Evolutionary conservation across 73 alveolate species (phyloP).

Genomic region (Paramecium octaurelia): DNA sequence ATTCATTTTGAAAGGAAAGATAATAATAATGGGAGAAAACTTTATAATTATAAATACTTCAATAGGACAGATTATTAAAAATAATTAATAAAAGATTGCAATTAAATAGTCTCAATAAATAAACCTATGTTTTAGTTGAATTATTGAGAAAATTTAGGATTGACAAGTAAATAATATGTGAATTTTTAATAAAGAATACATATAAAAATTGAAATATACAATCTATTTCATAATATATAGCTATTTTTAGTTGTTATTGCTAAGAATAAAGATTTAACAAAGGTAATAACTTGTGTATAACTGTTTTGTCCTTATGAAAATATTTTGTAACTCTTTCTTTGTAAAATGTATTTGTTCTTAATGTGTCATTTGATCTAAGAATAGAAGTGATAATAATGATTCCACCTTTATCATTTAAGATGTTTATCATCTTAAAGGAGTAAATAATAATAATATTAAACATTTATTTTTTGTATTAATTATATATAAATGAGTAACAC

Average conservation of each 20-base stretch:
- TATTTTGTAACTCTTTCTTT: too few relatives aligned
- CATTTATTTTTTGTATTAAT: neutral
- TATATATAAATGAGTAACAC: neutral
- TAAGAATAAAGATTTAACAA: neutral
- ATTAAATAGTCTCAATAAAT: too few relatives aligned
- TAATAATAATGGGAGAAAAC: too few relatives aligned
- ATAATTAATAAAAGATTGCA: too few relatives aligned
- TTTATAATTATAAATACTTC: too few relatives aligned
- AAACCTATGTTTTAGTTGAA: too few relatives aligned
- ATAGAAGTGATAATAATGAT: slow-evolving; percentile 19
- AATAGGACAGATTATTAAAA: too few relatives aligned
- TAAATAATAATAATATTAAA: neutral
- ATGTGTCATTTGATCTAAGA: neutral
- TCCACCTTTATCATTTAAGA: slow-evolving; percentile 1
- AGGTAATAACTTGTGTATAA: neutral
- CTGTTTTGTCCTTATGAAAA: too few relatives aligned
- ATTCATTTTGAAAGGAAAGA: too few relatives aligned
- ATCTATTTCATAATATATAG: slow-evolving; percentile 61
- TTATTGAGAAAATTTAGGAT: slow-evolving; percentile 34
- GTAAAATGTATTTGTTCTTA: too few relatives aligned
- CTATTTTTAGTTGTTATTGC: too few relatives aligned
- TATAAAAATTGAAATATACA: too few relatives aligned
- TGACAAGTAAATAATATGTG: neutral
- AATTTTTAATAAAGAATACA: neutral
- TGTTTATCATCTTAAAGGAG: neutral